Percentiles rank a stretch among this genome's conserved stretches.
These are phyloP conservation scores for Taiozyma sp. DNA, from an alignment of 1,139 yeast species.

Conservation along the genomic window DNA sequence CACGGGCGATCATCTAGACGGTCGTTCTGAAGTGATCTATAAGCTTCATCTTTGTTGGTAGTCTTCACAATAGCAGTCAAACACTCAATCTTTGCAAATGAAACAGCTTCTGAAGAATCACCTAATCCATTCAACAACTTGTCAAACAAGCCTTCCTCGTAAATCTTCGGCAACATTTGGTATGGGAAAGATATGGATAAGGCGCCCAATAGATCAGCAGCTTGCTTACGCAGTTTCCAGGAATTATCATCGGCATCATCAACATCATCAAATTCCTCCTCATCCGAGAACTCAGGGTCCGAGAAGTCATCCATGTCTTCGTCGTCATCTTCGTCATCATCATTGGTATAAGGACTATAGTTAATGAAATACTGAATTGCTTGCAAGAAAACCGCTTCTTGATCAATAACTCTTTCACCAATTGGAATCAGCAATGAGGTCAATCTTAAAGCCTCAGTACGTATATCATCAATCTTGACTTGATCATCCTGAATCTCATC, in stretches of 20 bases:
- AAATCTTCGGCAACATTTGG: conserved; percentile 12
- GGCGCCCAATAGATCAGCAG: conserved; percentile 42
- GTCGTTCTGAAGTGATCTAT: conserved; percentile 24
- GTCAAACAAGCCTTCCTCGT: conserved; percentile 23
- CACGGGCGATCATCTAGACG: conserved; percentile 31
- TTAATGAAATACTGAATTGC: conserved; percentile 38
- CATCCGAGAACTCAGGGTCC: conserved; percentile 29
- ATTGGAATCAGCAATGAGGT: conserved; percentile 32
- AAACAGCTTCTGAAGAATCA: conserved; percentile 36
- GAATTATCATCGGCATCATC: conserved; percentile 55
- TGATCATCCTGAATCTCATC: conserved; percentile 28
- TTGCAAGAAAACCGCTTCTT: conserved; percentile 29
- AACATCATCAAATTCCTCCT: conserved; percentile 40
- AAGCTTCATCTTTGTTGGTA: conserved; percentile 24
- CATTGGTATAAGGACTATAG: conserved; percentile 53
- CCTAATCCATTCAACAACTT: conserved; percentile 26
- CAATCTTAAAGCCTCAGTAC: conserved; percentile 44
- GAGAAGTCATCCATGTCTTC: conserved; percentile 22
- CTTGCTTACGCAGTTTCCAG: conserved; percentile 63
- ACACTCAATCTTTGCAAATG: conserved; percentile 30
- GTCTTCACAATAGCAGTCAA: conserved; percentile 25
- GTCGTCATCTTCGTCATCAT: conserved; percentile 26
- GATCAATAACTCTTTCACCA: conserved; percentile 23
- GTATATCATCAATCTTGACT: conserved; percentile 42
- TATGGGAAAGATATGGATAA: conserved; percentile 35